These are phyloP conservation scores for Fistulifera solaris DNA, from an alignment of 108 stramenopile genomes.

Conservation along the genomic window DNA sequence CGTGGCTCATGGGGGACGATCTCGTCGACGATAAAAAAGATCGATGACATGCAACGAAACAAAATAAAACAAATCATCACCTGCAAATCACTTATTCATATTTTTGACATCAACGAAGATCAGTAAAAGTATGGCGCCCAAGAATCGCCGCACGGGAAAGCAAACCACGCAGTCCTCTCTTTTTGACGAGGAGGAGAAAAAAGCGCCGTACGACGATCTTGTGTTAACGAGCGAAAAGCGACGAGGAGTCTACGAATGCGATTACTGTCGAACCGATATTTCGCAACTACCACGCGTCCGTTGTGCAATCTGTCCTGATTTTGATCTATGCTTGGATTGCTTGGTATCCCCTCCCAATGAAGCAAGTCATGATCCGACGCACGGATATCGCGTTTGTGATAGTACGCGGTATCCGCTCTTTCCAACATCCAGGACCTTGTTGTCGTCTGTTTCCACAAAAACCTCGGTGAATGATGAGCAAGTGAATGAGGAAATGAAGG, in stretches of 20 bases:
- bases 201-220: slow-evolving; percentile 8
- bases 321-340: slow-evolving; percentile 85
- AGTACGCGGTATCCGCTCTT: slow-evolving; percentile 70
- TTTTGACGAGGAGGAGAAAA: too few relatives aligned
- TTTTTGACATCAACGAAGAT: too few relatives aligned
- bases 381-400: slow-evolving; percentile 78
- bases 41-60: too few relatives aligned
- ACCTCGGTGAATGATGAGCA: slow-evolving; percentile 1
- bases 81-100: too few relatives aligned
- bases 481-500: too few relatives aligned
- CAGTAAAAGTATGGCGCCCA: too few relatives aligned
- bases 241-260: slow-evolving; percentile 80
- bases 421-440: slow-evolving; percentile 30
- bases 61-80: too few relatives aligned
- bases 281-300: slow-evolving; percentile 73
- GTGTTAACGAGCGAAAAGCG: slow-evolving; percentile 65
- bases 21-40: too few relatives aligned
- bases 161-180: too few relatives aligned
- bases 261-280: slow-evolving; percentile 79
- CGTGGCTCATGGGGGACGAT: too few relatives aligned
- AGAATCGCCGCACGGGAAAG: too few relatives aligned
- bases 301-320: slow-evolving; percentile 77
- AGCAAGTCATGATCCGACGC: slow-evolving; percentile 40
- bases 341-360: slow-evolving; percentile 44
- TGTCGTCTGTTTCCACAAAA: neutral